Base-by-base conservation (phyloP, 108 stramenopile genomes). In the Skeletonema tropicum region DNA sequence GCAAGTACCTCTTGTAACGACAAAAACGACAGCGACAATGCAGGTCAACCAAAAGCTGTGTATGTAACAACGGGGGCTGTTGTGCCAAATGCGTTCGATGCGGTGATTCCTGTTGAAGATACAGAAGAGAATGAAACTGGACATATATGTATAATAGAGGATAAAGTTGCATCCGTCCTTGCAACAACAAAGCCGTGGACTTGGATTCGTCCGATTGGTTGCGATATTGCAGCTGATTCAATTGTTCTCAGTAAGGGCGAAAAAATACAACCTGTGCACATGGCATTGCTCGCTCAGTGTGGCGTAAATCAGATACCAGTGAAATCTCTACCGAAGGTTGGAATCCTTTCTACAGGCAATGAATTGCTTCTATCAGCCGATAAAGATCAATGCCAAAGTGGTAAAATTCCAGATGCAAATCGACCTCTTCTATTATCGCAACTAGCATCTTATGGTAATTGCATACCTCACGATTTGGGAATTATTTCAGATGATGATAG, bases 361-460 rank as follows among this genome's bases (percentile, higher is more conserved):
- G 94, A 95, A 70, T 64, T 95, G 3, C 23, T 85, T 14, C 14
- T 38, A 6, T 35, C 59, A 13, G 45, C 31, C 11, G 9, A 25
- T 3, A 13, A 0, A 30, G 31, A 49, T 25, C 55, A 68, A 60
- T n/a, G 63, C 7, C 67, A 57, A 14, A 0, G 7, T 5, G 90
- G 89, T 26, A 82, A 83, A 63, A 95, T 98, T 71, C 92, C 90
- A 49, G 98, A 99, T 78, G 93, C 88, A 33, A 99, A 99, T 75
- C 89, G 97, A 33, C 92, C 91, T 19, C 81, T 91, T 36, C 77
- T 97, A 35, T 74, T 96, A 2, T 85, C 90, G 6, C 41, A 88
- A 52, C 71, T 94, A 33, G 39, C 75, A 12, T 66, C 73, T 25
- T 79, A 73, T 45, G 68, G 74, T 19, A 79, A 66, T 55, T 88